Conservation (phyloP, 2,329 filamentous ascomycete genomes). For the Ophiostoma novo-ulmi region DNA sequence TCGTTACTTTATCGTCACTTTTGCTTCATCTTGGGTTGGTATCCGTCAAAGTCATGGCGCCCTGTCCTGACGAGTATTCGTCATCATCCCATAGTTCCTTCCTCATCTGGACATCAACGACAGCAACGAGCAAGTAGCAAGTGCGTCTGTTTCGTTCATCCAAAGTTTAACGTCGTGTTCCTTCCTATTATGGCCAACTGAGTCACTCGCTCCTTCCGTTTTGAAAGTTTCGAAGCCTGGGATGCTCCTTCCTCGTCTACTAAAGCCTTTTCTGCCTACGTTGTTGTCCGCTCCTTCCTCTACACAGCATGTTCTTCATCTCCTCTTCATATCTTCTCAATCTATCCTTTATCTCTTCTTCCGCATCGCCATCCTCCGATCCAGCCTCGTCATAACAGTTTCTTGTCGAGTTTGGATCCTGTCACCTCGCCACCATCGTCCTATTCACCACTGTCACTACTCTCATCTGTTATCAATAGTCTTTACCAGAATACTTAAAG, state of each 20-base stretch:
- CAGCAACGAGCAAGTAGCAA: no score
- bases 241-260: neutral
- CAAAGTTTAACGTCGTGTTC: constrained; percentile 7
- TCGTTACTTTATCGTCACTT: neutral
- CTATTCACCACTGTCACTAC: neutral
- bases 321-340: neutral
- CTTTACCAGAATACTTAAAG: neutral
- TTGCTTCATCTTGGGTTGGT: neutral
- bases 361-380: neutral
- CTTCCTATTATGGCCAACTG: constrained; percentile 5
- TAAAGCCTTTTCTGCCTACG: neutral
- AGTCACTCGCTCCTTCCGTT: constrained; percentile 19
- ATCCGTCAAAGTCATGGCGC: neutral
- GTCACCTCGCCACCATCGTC: neutral
- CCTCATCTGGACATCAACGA: neutral
- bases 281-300: neutral
- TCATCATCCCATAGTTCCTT: neutral
- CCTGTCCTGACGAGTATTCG: neutral
- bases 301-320: neutral
- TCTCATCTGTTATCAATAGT: neutral
- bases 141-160: constrained; percentile 11
- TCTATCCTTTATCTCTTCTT: neutral
- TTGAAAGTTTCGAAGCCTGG: neutral
- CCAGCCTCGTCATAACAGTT: neutral
- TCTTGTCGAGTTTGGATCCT: neutral